phyloP scores from a whole-genome alignment of 202 grass and related monocot species.

The Brachypodium distachyon region DNA sequence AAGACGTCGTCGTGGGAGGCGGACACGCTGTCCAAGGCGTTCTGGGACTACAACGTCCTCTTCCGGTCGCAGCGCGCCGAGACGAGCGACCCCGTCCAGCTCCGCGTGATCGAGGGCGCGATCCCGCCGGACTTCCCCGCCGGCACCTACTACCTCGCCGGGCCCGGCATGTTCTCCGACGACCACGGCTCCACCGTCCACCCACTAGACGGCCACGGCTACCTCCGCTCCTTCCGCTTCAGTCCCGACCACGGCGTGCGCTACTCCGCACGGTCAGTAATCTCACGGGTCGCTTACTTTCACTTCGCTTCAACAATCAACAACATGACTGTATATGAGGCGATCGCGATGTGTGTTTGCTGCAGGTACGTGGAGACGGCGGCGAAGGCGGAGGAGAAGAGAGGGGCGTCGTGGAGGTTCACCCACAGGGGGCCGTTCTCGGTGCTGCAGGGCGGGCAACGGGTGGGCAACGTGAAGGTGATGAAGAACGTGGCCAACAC shows the following conservation, averaged over 20 bases:
- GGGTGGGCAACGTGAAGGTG: slow-evolving; percentile 91
- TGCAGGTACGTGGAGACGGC: slow-evolving; percentile 69
- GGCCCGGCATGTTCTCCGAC: slow-evolving; percentile 72
- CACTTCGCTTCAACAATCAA: too few species aligned
- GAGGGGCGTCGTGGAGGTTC: slow-evolving; percentile 51
- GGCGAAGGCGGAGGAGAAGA: slow-evolving; percentile 68
- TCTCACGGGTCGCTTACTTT: too few species aligned
- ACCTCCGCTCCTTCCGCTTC: slow-evolving; percentile 86
- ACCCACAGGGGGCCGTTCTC: slow-evolving; percentile 96
- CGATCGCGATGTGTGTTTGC: background rate
- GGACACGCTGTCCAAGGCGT: slow-evolving; percentile 50
- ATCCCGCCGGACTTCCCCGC: slow-evolving; percentile 62
- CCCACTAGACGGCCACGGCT: slow-evolving; percentile 93
- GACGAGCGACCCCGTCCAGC: slow-evolving; percentile 37
- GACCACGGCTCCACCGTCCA: slow-evolving; percentile 95
- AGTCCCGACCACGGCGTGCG: background rate
- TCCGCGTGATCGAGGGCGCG: slow-evolving; percentile 47
- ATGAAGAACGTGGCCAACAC: slow-evolving; percentile 99
- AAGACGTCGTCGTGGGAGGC: background rate
- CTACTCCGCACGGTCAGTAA: slow-evolving; percentile 53
- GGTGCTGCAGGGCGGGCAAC: slow-evolving; percentile 57
- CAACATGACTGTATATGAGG: too few species aligned
- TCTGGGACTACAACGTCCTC: slow-evolving; percentile 97
- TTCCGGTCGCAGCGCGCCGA: slow-evolving; percentile 86
- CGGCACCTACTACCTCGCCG: slow-evolving; percentile 86